Base-by-base conservation (phyloP, 2,329 filamentous ascomycete species). In the Graphilbum fragrans region DNA sequence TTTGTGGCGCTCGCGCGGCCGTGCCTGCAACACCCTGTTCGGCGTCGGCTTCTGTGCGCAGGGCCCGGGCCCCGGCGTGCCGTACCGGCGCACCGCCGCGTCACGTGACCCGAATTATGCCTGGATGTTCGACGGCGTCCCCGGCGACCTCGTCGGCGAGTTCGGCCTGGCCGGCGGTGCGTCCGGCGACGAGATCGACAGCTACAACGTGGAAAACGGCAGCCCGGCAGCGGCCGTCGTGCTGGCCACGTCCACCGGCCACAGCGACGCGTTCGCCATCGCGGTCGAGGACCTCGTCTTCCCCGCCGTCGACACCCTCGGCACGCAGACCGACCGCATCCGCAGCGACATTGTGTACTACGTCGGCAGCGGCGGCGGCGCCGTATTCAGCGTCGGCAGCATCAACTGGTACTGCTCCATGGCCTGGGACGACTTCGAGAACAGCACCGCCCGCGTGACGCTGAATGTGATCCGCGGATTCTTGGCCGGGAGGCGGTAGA, bases 121-220 rank as follows among this genome's bases (percentile, higher is more conserved):
- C 22, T 50, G 44, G 35, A 46, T 44, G 25, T 48, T 48, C 35
- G 36, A 35, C 17, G 44, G 44, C 27, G 32, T 50, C 32, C 35
- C 37, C 8, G 31, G 52, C 47, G 43, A 38, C 8, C 22, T 52
- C 6, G 37, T 48, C 14, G 46, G 46, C 17, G 49, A 53, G 39
- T 41, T 49, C n/a, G 49, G 52, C 9, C 51, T 61, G 9, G 56
- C 52, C 4, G 55, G 56, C n/a, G 54, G 56, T 8, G 56, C 56
- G 14, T 53, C 49, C 34, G 58, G 56, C n/a, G 58, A 62, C 34
- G 58, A 62, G 46, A 58, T 61, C 35, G 59, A 61, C 47, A 49
- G 55, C 9, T 48, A 53, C 19, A 56, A 59, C 35, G 48, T 52
- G 41, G 42, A 37, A 11, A 48, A 53, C 18, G 58, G 57, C 2